phyloP scores from a whole-genome alignment of 805 yeast genomes.

The Saturnispora dispora region DNA sequence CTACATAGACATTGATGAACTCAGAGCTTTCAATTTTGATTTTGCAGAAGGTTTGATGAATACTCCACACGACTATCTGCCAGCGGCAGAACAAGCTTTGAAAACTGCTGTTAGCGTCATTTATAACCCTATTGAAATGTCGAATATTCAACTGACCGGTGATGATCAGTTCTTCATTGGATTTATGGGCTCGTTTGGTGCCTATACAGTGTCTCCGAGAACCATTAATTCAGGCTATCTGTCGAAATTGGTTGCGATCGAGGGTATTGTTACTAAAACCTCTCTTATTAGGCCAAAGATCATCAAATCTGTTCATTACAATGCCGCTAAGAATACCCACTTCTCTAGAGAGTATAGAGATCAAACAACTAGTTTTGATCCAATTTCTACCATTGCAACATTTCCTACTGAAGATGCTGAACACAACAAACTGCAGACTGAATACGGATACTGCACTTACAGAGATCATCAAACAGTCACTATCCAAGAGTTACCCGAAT shows the following conservation, averaged over 20 bases:
- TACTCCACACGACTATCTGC: constrained; percentile 75
- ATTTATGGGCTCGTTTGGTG: constrained; percentile 87
- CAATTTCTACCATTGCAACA: constrained; percentile 70
- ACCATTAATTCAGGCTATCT: constrained; percentile 68
- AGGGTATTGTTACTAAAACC: constrained; percentile 92
- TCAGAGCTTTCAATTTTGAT: constrained; percentile 67
- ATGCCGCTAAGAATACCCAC: constrained; percentile 73
- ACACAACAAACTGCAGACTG: constrained; percentile 81
- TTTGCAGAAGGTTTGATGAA: constrained; percentile 70
- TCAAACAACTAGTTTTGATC: constrained; percentile 83
- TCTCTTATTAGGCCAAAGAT: constrained; percentile 91
- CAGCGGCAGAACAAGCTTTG: constrained; percentile 83
- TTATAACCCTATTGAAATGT: constrained; percentile 51
- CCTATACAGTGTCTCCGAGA: constrained; percentile 79
- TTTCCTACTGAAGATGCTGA: constrained; percentile 91
- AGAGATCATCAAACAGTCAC: constrained; percentile 90
- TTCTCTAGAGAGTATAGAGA: constrained; percentile 90
- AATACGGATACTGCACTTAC: constrained; percentile 86
- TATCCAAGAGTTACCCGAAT: constrained; percentile 95
- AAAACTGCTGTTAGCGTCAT: constrained; percentile 70
- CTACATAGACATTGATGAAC: constrained; percentile 72
- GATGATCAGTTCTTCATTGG: constrained; percentile 64
- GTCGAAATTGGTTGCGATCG: constrained; percentile 77
- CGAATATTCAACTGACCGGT: constrained; percentile 44
- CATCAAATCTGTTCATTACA: constrained; percentile 85